Evolutionary conservation across 306 rosid genomes (phyloP), one percentile per base, ranked within the genome.

Genomic region (Rosa chinensis): DNA sequence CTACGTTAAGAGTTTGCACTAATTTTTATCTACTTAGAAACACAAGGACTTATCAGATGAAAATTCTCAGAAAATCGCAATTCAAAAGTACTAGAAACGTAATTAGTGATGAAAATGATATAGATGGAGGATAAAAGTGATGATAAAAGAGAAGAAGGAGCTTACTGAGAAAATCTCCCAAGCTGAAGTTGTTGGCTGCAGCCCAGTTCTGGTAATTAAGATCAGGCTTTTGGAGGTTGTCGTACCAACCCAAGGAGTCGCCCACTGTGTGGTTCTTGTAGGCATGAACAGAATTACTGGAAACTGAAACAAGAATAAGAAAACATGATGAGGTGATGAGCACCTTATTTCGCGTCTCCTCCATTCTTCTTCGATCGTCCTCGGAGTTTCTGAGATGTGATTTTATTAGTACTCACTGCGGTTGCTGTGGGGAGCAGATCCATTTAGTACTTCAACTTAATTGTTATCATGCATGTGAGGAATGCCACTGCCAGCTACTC

Each of bases 151-250:
- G 69, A 32, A 32, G 21, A 5, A 53, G 53, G 71, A 49, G 21
- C 96, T 85, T 86, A 95, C 99, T 85, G 72, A 92, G 96, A 55
- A 92, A 93, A 85, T 95, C 98, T 70, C 99, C 99, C 78, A 92
- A 85, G 93, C 85, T 71, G 92, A 95, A 95, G 44, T 53, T 74
- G 64, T 92, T 91, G 43, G 48, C 82, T 18, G 85, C 76, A 76
- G 81, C 89, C 99, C 99, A 95, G 43, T 92, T 88, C 82, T 89
- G 94, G 68, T 91, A 95, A 84, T 91, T 63, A 11, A 89, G 84
- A 72, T 66, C 8, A 37, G 97, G 85, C 66, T 92, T 92, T 66
- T 75, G 76, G 25, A 78, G 72, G 10, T 63, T 88, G 64, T 94
- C 99, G 75, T 85, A 95, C 98, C 98, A 95, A 5, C 99, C 99